These are phyloP conservation scores for Coemansia sp. DNA, from an alignment of 192 early-diverging fungal genomes.

Conservation along the genomic window DNA sequence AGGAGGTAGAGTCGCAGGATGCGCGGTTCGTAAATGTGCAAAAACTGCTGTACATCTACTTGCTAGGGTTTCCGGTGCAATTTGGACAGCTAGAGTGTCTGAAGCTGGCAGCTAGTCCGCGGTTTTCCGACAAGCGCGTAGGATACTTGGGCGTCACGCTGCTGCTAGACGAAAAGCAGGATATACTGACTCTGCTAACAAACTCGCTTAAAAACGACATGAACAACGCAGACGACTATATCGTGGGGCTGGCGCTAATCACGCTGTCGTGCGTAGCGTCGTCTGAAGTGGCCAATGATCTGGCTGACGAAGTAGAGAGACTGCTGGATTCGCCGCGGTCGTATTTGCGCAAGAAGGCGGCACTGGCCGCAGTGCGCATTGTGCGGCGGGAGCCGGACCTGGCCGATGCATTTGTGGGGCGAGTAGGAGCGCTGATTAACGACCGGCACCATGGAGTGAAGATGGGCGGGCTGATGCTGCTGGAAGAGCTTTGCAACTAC, in stretches of 20 bases:
- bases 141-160: conserved; percentile 98
- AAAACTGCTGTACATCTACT: conserved; percentile 97
- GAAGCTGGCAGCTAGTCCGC: conserved; percentile 90
- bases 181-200: conserved; percentile 93
- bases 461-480: conserved; percentile 83
- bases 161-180: conserved; percentile 96
- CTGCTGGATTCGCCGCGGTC: conserved; percentile 85
- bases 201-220: conserved; percentile 97
- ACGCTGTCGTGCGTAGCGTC: conserved; percentile 97
- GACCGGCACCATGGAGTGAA: conserved; percentile 97
- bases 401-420: conserved; percentile 76
- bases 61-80: conserved; percentile 98
- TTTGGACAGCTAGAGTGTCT: conserved; percentile 99
- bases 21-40: conserved; percentile 90
- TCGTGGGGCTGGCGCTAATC: conserved; percentile 95
- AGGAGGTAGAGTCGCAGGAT: conserved; percentile 85
- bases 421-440: conserved; percentile 69
- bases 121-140: conserved; percentile 96
- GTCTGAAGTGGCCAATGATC: conserved; percentile 90
- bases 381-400: conserved; percentile 93
- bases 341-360: conserved; percentile 97
- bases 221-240: conserved; percentile 93
- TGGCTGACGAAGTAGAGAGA: conserved; percentile 91
- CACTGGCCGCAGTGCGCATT: conserved; percentile 87
- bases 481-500: conserved; percentile 83